Evolutionary conservation across 1,139 yeast species (phyloP), one percentile per base, ranked within the genome.

Genomic region (Candida tetrigidarum): DNA sequence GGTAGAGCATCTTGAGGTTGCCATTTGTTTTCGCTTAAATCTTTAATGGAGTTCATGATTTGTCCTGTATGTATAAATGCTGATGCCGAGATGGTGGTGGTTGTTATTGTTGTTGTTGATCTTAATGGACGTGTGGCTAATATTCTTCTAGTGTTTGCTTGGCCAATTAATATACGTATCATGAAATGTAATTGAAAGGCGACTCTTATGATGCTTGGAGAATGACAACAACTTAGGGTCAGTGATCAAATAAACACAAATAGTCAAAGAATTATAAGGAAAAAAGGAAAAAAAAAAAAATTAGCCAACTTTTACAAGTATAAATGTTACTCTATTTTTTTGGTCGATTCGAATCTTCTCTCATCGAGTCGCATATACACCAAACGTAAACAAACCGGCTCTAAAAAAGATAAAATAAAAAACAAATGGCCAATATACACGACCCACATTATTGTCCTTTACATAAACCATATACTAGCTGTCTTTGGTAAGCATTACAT

Each of bases 1-100:
- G 90, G 89, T n/a, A 85, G 71, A 1, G 78, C 81, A 28, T 69
- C 65, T 53, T 78, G 75, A 10, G 89, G 90, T 41, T 72, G 74
- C 92, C 92, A 85, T 36, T 54, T 50, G 37, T 57, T 57, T 34
- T 56, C 60, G 25, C 47, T 36, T 20, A 44, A 27, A 23, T 47
- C 41, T 28, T 46, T 41, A n/a, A 48, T 44, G 8, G 52, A 44
- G 18, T 44, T 48, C 53, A 50, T 50, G n/a, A 30, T 34, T 33
- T 28, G 37, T 11, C 16, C 14, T 1, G 28, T 19, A 10, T 34
- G 26, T 19, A 32, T 10, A 15, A 20, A 27, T 40, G 27, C 20
- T 16, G 25, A 9, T 4, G 18, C 1, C 26, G 19, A 28, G 11
- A 11, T 27, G 30, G 30, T 11, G 7, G 30, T 27, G 14, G 30